These are phyloP conservation scores for Metahyphopichia silvanorum DNA, from an alignment of 805 yeast species.

Conservation along the genomic window DNA sequence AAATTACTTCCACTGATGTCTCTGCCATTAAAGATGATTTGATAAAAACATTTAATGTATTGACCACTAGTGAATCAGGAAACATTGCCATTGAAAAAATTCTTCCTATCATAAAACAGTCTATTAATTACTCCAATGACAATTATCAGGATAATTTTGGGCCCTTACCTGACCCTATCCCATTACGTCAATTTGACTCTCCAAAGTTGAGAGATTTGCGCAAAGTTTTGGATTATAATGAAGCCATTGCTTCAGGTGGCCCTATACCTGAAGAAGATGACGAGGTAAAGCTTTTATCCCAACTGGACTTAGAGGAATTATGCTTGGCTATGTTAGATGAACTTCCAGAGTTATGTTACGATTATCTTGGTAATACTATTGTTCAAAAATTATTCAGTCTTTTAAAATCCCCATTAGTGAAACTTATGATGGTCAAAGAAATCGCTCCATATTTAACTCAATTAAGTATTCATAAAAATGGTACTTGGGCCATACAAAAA, in stretches of 20 bases:
- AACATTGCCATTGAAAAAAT: constrained; percentile 36
- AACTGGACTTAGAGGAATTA: constrained; percentile 71
- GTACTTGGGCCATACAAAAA: constrained; percentile 99
- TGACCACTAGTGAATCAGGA: constrained; percentile 9
- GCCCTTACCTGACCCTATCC: constrained; percentile 70
- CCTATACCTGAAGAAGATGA: constrained; percentile 6
- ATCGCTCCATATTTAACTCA: constrained; percentile 81
- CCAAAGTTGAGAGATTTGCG: constrained; percentile 85
- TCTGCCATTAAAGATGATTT: constrained; percentile 18
- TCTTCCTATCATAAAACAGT: constrained; percentile 39
- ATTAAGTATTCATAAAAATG: constrained; percentile 94
- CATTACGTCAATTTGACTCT: constrained; percentile 76
- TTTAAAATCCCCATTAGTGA: constrained; percentile 61
- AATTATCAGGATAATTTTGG: constrained; percentile 58
- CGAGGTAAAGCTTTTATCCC: constrained; percentile 25
- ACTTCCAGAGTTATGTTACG: constrained; percentile 86
- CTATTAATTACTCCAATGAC: constrained; percentile 36
- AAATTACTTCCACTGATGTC: constrained; percentile 19
- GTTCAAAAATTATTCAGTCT: constrained; percentile 85
- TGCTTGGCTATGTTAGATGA: constrained; percentile 84
- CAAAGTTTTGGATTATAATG: constrained; percentile 46
- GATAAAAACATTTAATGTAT: constrained; percentile 12
- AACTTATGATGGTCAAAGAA: constrained; percentile 75
- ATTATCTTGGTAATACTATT: constrained; percentile 92
- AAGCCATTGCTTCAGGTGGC: constrained; percentile 6